Percentiles rank a stretch among this genome's conserved stretches.
Conservation (phyloP, 1,284 basidiomycete genomes). For the Kalmanozyma brasiliensis region DNA sequence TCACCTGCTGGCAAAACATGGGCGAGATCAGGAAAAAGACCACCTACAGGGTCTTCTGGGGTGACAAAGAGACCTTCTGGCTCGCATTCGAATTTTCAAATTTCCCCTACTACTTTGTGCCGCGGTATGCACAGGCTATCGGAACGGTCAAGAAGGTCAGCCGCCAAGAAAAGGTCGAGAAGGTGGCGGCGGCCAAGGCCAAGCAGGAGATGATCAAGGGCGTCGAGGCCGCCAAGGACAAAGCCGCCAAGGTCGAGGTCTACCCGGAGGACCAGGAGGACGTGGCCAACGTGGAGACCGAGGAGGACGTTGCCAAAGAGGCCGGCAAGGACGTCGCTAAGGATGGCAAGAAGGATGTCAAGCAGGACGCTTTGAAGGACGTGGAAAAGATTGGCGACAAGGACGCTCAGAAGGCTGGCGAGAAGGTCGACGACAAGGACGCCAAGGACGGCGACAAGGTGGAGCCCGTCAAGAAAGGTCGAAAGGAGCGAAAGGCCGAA, state of each 20-base stretch:
- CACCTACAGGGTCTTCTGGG: slow-evolving; percentile 47
- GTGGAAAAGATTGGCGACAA: no score
- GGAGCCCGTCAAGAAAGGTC: no score
- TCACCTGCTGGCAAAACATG: slow-evolving; percentile 54
- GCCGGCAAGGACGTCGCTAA: no score
- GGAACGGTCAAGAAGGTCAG: slow-evolving; percentile 21
- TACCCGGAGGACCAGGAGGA: no score
- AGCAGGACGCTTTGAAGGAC: no score
- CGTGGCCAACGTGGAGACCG: no score
- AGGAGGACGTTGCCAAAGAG: no score
- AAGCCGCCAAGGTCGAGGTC: slow-evolving; percentile 1
- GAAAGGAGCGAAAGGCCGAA: not conserved
- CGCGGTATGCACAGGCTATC: slow-evolving; percentile 42
- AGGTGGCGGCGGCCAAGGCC: slow-evolving; percentile 11
- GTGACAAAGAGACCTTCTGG: slow-evolving; percentile 53
- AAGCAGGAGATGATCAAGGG: slow-evolving; percentile 20
- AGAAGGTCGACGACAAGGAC: not conserved
- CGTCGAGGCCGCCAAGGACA: slow-evolving; percentile 1
- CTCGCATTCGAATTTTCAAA: slow-evolving; percentile 44
- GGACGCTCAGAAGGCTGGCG: no score
- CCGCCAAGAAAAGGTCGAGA: slow-evolving; percentile 2
- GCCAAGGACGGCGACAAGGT: no score
- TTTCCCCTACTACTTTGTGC: slow-evolving; percentile 52
- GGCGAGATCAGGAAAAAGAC: slow-evolving; percentile 49
- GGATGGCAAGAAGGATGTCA: no score